phyloP scores from a whole-genome alignment of 768 basidiomycete species.

The Pluteus cervinus region DNA sequence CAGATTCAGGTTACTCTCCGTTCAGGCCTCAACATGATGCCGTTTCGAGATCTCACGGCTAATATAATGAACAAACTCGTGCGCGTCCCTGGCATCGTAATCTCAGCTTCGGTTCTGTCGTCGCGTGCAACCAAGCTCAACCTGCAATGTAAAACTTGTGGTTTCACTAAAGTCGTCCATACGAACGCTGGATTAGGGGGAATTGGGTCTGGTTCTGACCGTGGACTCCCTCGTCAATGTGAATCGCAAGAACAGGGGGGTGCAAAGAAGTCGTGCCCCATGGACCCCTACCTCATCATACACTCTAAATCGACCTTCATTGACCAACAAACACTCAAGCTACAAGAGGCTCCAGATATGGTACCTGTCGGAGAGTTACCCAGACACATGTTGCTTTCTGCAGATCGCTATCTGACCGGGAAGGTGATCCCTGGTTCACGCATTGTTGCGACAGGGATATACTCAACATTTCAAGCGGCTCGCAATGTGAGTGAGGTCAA shows the following conservation, averaged over 20 bases:
- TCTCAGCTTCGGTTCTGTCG: slow-evolving; percentile 90
- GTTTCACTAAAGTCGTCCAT: slow-evolving; percentile 70
- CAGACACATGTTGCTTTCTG: slow-evolving; percentile 87
- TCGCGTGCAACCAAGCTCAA: slow-evolving; percentile 90
- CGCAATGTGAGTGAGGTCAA: slow-evolving; percentile 80
- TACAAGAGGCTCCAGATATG: slow-evolving; percentile 99
- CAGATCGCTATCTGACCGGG: slow-evolving; percentile 86
- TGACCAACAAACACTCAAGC: slow-evolving; percentile 93
- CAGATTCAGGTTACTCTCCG: slow-evolving; percentile 84
- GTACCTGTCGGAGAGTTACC: slow-evolving; percentile 98
- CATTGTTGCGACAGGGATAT: slow-evolving; percentile 92
- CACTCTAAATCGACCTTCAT: slow-evolving; percentile 93
- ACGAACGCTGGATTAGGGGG: slow-evolving; percentile 79
- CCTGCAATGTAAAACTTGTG: slow-evolving; percentile 89
- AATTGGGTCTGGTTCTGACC: slow-evolving; percentile 79
- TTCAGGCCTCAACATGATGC: slow-evolving; percentile 89
- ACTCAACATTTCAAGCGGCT: slow-evolving; percentile 89
- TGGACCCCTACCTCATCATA: slow-evolving; percentile 94
- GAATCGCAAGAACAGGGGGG: slow-evolving; percentile 75
- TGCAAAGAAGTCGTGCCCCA: slow-evolving; percentile 90
- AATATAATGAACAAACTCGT: slow-evolving; percentile 95
- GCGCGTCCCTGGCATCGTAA: slow-evolving; percentile 95
- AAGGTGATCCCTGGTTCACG: slow-evolving; percentile 95
- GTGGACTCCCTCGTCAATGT: slow-evolving; percentile 82
- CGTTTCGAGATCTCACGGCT: slow-evolving; percentile 91